A percentile compares a stretch with the other conserved stretches of the same genome.
Evolutionary conservation across 2,329 filamentous ascomycete species (phyloP).

Genomic region (Chalaropsis thielavioides): DNA sequence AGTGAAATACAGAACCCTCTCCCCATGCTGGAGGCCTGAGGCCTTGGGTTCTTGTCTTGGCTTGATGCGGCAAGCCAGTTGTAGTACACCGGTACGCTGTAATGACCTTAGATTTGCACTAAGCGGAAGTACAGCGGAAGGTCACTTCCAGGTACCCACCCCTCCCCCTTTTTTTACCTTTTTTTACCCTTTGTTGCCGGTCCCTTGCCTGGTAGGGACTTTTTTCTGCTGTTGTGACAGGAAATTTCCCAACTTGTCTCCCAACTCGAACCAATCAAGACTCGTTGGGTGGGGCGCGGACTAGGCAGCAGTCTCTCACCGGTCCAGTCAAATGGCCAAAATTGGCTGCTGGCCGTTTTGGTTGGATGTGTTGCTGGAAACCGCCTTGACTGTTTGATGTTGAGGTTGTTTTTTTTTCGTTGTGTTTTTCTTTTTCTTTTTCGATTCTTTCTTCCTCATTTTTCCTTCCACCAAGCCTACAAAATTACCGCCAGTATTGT

Average conservation of each 20-base stretch:
- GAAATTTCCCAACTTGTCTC: background rate
- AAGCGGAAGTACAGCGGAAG: background rate
- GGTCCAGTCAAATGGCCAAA: constrained; percentile 9
- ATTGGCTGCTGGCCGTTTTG: background rate
- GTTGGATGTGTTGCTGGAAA: background rate
- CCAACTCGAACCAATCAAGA: background rate
- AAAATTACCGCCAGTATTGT: too few species aligned
- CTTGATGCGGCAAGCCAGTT: background rate
- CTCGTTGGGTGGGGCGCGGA: background rate
- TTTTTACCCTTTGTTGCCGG: background rate
- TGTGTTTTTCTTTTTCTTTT: constrained; percentile 6
- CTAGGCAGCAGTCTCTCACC: constrained; percentile 14
- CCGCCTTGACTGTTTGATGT: background rate
- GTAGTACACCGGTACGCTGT: background rate
- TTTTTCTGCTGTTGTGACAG: background rate
- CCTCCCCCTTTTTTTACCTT: background rate
- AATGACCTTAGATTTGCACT: background rate
- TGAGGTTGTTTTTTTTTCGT: background rate
- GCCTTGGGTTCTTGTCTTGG: background rate
- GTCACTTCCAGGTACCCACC: background rate
- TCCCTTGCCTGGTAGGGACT: background rate
- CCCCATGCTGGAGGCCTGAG: background rate
- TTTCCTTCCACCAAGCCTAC: background rate
- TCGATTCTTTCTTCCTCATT: constrained; percentile 2
- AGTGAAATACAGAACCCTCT: background rate